Conservation (phyloP, 2,329 filamentous ascomycete species). For the Didymellaceae sp. region DNA sequence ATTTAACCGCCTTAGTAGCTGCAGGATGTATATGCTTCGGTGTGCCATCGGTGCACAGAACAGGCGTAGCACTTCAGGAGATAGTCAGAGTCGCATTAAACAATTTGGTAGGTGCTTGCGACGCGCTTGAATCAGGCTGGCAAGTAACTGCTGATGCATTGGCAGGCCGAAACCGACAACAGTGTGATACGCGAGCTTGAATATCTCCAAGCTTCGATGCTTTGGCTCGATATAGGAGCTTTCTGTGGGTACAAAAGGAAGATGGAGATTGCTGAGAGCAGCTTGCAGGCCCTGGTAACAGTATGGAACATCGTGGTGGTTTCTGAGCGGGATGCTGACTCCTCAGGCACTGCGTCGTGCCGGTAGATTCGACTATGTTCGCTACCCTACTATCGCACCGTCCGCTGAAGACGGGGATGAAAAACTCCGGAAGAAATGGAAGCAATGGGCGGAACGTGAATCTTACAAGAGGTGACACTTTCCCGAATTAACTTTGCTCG, state of each 20-base stretch:
- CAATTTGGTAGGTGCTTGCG: slow-evolving; percentile 12
- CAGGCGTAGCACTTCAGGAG: slow-evolving; percentile 39
- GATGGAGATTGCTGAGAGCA: slow-evolving; percentile 64
- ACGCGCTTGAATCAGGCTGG: neutral
- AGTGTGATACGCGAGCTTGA: slow-evolving; percentile 54
- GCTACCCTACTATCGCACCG: slow-evolving; percentile 59
- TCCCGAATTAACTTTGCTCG: slow-evolving; percentile 50
- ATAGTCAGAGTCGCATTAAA: slow-evolving; percentile 39
- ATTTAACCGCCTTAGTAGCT: slow-evolving; percentile 36
- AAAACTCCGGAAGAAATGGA: slow-evolving; percentile 68
- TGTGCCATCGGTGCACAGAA: slow-evolving; percentile 38
- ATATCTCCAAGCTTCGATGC: slow-evolving; percentile 58
- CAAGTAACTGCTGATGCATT: neutral
- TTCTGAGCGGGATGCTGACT: neutral
- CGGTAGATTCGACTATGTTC: slow-evolving; percentile 63
- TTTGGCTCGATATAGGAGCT: slow-evolving; percentile 60
- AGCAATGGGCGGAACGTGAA: slow-evolving; percentile 66
- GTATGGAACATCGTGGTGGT: slow-evolving; percentile 1
- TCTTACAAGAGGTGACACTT: slow-evolving; percentile 71
- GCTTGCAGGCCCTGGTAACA: slow-evolving; percentile 59
- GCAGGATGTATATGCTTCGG: slow-evolving; percentile 44
- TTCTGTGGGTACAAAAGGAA: slow-evolving; percentile 64
- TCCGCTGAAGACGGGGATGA: slow-evolving; percentile 59
- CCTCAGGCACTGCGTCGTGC: slow-evolving; percentile 56
- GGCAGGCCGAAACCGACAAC: slow-evolving; percentile 34